Evolutionary conservation across 208 protist genomes (phyloP).

Genomic region (Leishmania braziliensis): DNA sequence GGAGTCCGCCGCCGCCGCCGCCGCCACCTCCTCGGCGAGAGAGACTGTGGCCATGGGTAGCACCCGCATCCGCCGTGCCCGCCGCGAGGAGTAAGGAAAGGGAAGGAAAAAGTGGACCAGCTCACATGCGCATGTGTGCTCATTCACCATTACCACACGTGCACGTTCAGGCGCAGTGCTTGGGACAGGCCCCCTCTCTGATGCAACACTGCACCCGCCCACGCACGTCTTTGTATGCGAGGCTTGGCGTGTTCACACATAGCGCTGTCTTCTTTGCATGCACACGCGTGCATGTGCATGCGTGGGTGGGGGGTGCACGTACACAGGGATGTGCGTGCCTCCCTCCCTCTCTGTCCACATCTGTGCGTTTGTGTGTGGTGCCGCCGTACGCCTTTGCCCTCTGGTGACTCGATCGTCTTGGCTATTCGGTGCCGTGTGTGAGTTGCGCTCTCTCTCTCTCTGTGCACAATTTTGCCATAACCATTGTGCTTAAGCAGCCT

Average conservation of each 20-base stretch:
- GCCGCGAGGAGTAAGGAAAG: slow-evolving; percentile 26
- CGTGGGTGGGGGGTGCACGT: slow-evolving; percentile 6
- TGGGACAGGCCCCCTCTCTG: neutral
- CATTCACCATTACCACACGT: neutral
- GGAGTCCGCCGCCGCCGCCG: slow-evolving; percentile 4
- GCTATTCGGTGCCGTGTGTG: neutral
- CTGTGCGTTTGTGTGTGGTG: neutral
- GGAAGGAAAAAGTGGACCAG: neutral
- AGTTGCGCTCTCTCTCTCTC: neutral
- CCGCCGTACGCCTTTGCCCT: neutral
- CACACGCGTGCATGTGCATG: neutral
- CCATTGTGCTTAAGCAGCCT: neutral
- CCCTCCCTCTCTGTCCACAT: neutral
- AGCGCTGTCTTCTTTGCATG: neutral
- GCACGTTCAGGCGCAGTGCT: neutral
- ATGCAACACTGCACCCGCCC: neutral
- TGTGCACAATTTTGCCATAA: neutral
- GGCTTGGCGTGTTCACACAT: neutral
- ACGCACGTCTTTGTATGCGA: neutral
- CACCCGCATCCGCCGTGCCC: slow-evolving; percentile 29
- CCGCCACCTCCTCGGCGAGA: neutral
- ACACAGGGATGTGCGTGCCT: neutral
- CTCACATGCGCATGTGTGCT: neutral
- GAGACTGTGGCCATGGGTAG: slow-evolving; percentile 17
- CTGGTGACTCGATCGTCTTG: neutral